phyloP scores from a whole-genome alignment of 805 yeast species.

The Yarrowia sp. region DNA sequence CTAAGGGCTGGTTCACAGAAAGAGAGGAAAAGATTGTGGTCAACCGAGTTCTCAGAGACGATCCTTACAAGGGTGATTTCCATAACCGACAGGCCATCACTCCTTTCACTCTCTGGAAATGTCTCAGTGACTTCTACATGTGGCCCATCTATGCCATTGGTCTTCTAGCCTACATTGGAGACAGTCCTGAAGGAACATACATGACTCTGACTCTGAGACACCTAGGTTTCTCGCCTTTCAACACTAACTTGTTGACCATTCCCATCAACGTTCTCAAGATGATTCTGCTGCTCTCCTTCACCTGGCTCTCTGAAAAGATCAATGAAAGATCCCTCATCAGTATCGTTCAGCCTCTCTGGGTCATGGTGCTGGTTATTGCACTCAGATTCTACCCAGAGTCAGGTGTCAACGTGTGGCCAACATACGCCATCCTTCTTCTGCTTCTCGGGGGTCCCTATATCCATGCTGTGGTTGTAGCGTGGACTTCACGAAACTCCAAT shows the following conservation, averaged over 20 bases:
- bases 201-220: constrained; percentile 57
- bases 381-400: constrained; percentile 42
- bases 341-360: constrained; percentile 40
- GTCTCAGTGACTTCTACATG: constrained; percentile 59
- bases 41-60: constrained; percentile 65
- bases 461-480: constrained; percentile 62
- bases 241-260: constrained; percentile 60
- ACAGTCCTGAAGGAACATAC: constrained; percentile 53
- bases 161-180: constrained; percentile 54
- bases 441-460: constrained; percentile 51
- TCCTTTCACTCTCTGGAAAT: constrained; percentile 51
- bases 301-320: constrained; percentile 39
- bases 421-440: constrained; percentile 46
- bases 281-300: constrained; percentile 38
- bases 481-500: constrained; percentile 69
- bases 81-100: constrained; percentile 63
- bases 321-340: constrained; percentile 40
- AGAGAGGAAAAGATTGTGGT: constrained; percentile 65
- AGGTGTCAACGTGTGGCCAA: constrained; percentile 46
- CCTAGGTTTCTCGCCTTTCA: constrained; percentile 61
- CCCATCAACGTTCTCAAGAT: constrained; percentile 42
- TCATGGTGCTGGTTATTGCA: constrained; percentile 39
- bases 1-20: constrained; percentile 61
- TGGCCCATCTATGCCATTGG: constrained; percentile 64
- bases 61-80: constrained; percentile 70